A percentile compares a stretch with the other conserved stretches of the same genome.
Conservation (phyloP, 768 basidiomycete species). For the Boletus coccyginus region DNA sequence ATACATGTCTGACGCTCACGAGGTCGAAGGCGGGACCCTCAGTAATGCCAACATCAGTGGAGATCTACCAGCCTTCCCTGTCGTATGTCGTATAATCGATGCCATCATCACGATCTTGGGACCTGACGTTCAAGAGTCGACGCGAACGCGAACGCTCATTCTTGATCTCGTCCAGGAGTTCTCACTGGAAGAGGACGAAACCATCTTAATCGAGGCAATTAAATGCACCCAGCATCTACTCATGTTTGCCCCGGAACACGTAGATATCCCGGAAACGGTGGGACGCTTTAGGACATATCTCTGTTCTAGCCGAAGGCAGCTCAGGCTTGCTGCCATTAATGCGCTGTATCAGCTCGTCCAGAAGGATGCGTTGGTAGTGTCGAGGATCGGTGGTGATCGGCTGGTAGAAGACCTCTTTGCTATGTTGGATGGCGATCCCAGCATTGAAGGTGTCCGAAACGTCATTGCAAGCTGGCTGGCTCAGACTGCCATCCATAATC, state of each 20-base stretch:
- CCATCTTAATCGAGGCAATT: conserved; percentile 89
- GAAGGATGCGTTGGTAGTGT: conserved; percentile 88
- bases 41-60: conserved; percentile 83
- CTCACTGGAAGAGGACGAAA: conserved; percentile 80
- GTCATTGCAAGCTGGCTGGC: conserved; percentile 94
- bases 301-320: conserved; percentile 73
- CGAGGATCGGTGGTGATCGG: conserved; percentile 88
- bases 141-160: conserved; percentile 73
- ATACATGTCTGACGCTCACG: conserved; percentile 87
- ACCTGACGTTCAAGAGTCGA: conserved; percentile 91
- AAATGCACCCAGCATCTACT: conserved; percentile 95
- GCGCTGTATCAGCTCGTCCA: conserved; percentile 97
- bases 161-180: conserved; percentile 86
- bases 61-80: conserved; percentile 88
- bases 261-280: conserved; percentile 79
- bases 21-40: conserved; percentile 85
- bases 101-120: conserved; percentile 92
- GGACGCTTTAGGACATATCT: conserved; percentile 75
- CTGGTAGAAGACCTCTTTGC: conserved; percentile 94
- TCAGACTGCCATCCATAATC: conserved; percentile 90
- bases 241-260: conserved; percentile 88
- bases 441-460: conserved; percentile 88
- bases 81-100: conserved; percentile 88
- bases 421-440: conserved; percentile 92
- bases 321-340: conserved; percentile 94